Conservation (phyloP, 176 grass and related monocot species). For the Lolium rigidum region DNA sequence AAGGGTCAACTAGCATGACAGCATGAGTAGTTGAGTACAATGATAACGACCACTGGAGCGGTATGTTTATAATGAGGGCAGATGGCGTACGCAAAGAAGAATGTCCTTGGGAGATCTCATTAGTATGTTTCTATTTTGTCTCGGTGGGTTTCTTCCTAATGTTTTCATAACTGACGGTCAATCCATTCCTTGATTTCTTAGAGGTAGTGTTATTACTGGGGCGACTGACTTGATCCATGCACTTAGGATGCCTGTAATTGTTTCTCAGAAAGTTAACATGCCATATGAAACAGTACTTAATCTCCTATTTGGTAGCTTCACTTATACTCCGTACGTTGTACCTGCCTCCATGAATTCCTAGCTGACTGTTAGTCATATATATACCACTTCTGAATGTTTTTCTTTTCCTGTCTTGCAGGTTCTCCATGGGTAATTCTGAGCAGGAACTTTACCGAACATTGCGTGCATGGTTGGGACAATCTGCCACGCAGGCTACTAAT, state of each 20-base stretch:
- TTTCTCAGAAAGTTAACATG: background rate
- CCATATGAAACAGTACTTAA: background rate
- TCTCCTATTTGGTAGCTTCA: background rate
- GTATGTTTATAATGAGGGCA: background rate
- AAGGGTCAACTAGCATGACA: background rate
- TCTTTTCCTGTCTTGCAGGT: constrained; percentile 43
- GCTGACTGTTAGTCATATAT: background rate
- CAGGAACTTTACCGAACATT: constrained; percentile 68
- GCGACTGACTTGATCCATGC: background rate
- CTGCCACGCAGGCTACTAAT: constrained; percentile 74
- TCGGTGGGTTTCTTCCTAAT: background rate
- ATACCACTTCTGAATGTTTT: background rate
- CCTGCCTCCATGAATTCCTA: background rate
- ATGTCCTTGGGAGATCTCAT: background rate
- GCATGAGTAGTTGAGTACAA: background rate
- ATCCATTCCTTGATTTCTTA: background rate
- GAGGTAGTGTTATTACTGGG: background rate
- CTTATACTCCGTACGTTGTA: constrained; percentile 2
- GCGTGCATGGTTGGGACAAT: constrained; percentile 68
- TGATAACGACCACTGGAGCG: background rate
- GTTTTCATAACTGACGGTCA: background rate
- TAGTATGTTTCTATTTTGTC: background rate
- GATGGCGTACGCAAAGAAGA: background rate
- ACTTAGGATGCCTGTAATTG: background rate
- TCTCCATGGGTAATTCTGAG: constrained; percentile 90